These are phyloP conservation scores for Nymphaea thermarum DNA, from an alignment of 164 flowering plant genomes.

Conservation along the genomic window DNA sequence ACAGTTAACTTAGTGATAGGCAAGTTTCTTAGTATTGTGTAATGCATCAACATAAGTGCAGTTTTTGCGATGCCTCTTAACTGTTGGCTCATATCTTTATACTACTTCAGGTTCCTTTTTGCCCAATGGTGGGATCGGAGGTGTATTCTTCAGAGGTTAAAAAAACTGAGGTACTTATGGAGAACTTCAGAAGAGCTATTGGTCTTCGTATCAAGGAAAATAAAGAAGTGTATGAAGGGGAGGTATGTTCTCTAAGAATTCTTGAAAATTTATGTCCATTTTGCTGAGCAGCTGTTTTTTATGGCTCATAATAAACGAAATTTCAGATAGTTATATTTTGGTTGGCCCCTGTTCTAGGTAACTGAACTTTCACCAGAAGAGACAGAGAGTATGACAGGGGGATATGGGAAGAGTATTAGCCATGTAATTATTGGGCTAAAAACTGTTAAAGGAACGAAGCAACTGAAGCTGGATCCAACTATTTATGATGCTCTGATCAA, in stretches of 20 bases:
- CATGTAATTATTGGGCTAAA: constrained; percentile 92
- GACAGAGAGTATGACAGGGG: constrained; percentile 86
- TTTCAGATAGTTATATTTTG: not conserved
- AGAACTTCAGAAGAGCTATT: constrained; percentile 87
- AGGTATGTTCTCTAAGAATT: constrained; percentile 33
- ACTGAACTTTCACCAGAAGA: constrained; percentile 99
- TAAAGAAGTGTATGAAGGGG: constrained; percentile 99
- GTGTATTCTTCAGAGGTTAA: constrained; percentile 97
- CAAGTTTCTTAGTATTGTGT: too few relatives aligned
- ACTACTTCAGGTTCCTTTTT: constrained; percentile 76
- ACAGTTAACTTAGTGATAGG: too few relatives aligned
- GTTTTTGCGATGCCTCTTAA: not conserved
- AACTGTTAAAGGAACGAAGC: constrained; percentile 97
- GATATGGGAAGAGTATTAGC: constrained; percentile 93
- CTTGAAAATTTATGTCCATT: not conserved
- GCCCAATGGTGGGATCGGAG: constrained; percentile 99
- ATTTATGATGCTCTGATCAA: constrained; percentile 96
- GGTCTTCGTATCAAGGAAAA: constrained; percentile 97
- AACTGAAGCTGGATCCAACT: constrained; percentile 92
- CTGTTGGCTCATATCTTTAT: not conserved
- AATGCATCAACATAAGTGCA: not conserved
- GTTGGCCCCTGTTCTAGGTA: constrained; percentile 35
- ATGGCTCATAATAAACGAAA: not conserved
- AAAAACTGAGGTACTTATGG: constrained; percentile 99
- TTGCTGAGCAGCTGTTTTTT: not conserved